Conservation (phyloP, 176 grass and related monocot species). For the Musa schizocarpa region DNA sequence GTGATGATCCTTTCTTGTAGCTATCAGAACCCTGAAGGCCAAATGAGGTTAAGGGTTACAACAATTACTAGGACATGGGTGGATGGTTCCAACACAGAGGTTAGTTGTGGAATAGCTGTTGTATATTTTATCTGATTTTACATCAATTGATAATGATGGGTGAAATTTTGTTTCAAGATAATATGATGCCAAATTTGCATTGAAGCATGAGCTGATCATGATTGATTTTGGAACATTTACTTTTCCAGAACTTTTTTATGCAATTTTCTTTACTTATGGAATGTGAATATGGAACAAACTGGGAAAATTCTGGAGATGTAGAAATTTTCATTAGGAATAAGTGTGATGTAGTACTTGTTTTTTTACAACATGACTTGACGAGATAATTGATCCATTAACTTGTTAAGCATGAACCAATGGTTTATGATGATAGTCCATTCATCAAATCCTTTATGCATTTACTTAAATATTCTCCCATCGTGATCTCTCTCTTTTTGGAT, state of each 20-base stretch:
- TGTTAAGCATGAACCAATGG: no score
- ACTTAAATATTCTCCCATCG: no score
- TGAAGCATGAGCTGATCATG: neutral
- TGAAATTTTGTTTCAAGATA: neutral
- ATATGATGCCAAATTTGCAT: neutral
- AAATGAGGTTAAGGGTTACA: constrained; percentile 83
- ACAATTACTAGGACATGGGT: constrained; percentile 89
- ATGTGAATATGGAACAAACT: neutral
- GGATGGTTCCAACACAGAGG: constrained; percentile 73
- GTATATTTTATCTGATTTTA: neutral
- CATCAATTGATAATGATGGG: neutral
- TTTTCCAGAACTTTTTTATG: neutral
- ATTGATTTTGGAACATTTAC: neutral
- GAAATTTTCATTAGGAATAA: neutral
- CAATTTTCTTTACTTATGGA: neutral
- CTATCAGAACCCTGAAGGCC: constrained; percentile 88
- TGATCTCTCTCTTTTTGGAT: no score
- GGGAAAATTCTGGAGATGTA: neutral
- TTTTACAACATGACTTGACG: no score
- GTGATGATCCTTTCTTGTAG: constrained; percentile 32
- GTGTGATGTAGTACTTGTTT: neutral
- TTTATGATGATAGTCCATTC: no score
- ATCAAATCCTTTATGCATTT: no score
- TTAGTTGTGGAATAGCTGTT: constrained; percentile 25
- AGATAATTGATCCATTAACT: no score